Evolutionary conservation across 345 rosid species (phyloP).

Genomic region (Euphorbia pulcherrima): DNA sequence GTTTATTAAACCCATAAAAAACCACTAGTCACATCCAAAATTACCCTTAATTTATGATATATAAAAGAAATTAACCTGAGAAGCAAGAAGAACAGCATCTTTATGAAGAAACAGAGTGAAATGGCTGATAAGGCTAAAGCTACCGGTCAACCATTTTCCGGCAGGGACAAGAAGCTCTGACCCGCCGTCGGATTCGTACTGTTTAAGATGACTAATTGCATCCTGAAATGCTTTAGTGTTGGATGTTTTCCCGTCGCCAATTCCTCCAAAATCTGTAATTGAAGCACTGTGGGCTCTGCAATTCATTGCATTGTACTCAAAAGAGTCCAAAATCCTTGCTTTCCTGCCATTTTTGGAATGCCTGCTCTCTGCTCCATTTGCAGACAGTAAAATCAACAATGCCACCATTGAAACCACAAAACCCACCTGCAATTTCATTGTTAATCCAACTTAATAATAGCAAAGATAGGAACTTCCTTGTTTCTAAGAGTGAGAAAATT

Average conservation of each 20-base stretch:
- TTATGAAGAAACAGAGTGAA: conserved; percentile 80
- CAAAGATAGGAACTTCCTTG: not conserved
- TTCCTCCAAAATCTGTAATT: conserved; percentile 81
- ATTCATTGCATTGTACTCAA: conserved; percentile 66
- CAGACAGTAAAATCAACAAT: conserved; percentile 19
- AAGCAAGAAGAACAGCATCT: conserved; percentile 80
- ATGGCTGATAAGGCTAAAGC: conserved; percentile 72
- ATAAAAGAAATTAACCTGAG: conserved; percentile 45
- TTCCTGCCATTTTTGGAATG: conserved; percentile 14
- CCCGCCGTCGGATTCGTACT: conserved; percentile 58
- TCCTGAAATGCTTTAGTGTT: conserved; percentile 77
- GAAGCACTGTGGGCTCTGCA: conserved; percentile 82
- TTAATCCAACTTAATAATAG: not conserved
- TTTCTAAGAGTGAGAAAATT: not conserved
- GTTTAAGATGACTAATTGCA: conserved; percentile 55
- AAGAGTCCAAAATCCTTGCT: conserved; percentile 24
- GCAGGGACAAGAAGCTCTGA: conserved; percentile 71
- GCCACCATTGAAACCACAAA: conserved; percentile 15
- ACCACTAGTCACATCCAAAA: not conserved
- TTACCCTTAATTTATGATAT: no score
- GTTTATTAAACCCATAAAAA: not conserved
- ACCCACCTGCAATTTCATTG: conserved; percentile 25
- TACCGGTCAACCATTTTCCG: conserved; percentile 86
- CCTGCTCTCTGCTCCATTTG: conserved; percentile 39
- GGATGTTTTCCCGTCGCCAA: conserved; percentile 72